Evolutionary conservation across 2,329 filamentous ascomycete species (phyloP), one percentile per base, ranked within the genome.

Genomic region (Neofusicoccum laricinum): DNA sequence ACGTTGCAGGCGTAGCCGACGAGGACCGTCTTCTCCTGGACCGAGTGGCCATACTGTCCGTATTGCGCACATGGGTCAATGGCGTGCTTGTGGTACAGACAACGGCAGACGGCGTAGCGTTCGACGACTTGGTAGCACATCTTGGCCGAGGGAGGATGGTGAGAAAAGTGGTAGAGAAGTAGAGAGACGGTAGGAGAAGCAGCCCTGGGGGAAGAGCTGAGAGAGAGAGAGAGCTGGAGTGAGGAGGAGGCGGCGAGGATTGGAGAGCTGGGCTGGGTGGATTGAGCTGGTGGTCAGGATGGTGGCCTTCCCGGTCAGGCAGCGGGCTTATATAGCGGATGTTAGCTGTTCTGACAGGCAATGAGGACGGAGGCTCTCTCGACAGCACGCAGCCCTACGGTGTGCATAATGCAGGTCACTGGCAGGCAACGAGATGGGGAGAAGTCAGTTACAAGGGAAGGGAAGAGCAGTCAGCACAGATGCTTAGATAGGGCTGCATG

Each of bases 71-170:
- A 97, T 66, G 90, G 90, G 73, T 97, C 93, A 71, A 97, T 84
- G 53, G 91, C 88, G 76, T 97, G 93, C 73, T 89, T 85, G 82
- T 94, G 92, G 82, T 97, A 96, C 70, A 94, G 84, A 79, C 93
- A 97, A 68, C 88, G 86, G 84, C 93, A 97, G 64, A 90, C 91
- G 63, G 92, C 88, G 82, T 93, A 97, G 65, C 91, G 85, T 78
- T 97, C 93, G 71, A 94, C 82, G 67, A 97, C 80, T 79, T 93
- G 91, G 73, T 92, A 93, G 74, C 93, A 97, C 93, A 97, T 96
- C 67, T 7, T 64, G 48, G 5, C 19, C 40, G 50, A 2, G 5
- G 14, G 19, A 34, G 1, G 19, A 19, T 12, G 14, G 32, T 40
- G 17, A 25, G 17, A 19, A 21, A 19, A 1, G 30, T 1, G 17